A percentile compares a stretch with the other conserved stretches of the same genome.
Conservation (phyloP, 441 rosid genomes). For the Populus trichocarpa region DNA sequence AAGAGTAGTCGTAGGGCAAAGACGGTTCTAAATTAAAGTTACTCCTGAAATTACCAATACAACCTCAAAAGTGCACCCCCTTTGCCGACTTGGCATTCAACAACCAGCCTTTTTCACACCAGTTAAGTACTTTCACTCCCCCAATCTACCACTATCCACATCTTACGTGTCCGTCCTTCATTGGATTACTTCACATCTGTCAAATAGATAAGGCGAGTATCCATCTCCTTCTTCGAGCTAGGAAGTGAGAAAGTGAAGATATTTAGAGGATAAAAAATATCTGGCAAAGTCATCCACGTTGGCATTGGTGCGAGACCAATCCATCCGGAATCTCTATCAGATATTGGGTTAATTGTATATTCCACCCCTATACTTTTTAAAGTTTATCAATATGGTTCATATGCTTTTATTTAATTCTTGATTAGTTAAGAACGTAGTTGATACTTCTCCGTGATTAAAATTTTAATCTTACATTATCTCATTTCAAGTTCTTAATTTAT, state of each 20-base stretch:
- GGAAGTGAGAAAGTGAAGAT: constrained; percentile 24
- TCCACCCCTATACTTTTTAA: constrained; percentile 39
- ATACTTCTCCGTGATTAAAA: neutral
- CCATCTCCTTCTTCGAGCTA: neutral
- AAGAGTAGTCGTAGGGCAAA: neutral
- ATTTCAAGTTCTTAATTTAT: neutral
- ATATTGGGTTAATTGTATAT: constrained; percentile 25
- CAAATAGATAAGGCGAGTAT: neutral
- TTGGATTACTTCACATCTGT: constrained; percentile 4
- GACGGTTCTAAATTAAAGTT: neutral
- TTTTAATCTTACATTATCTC: neutral
- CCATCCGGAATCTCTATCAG: constrained; percentile 44
- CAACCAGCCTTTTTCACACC: neutral
- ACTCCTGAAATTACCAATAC: constrained; percentile 8
- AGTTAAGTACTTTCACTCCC: neutral
- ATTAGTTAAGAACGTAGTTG: neutral
- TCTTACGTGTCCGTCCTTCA: constrained; percentile 1
- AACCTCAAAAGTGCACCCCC: constrained; percentile 27
- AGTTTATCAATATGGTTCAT: neutral
- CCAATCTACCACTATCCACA: neutral
- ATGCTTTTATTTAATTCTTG: neutral
- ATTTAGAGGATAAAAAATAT: constrained; percentile 74
- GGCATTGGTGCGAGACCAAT: constrained; percentile 31
- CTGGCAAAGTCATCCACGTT: constrained; percentile 74
- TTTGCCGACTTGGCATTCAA: constrained; percentile 25